Base-by-base conservation (phyloP, 2,329 filamentous ascomycete species). In the Stagonosporopsis cucurbitacearum region DNA sequence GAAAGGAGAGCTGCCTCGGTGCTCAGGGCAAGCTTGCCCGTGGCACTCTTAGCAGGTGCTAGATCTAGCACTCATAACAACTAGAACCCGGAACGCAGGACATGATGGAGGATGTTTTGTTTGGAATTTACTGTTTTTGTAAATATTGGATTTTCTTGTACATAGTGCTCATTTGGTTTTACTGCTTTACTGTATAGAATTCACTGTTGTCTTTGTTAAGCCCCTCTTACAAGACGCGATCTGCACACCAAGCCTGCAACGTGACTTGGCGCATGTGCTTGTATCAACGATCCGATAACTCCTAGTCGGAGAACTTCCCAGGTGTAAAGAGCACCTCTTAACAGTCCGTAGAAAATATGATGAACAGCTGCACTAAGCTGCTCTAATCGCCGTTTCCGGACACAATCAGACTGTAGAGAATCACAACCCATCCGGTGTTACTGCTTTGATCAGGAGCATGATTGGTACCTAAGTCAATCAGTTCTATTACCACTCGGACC, bases 1-100 rank as follows among this genome's bases (percentile, higher is more conserved):
- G 50, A 6, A 41, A 52, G 41, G 33, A 46, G 15, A 46, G 17
- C 2, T 52, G 50, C 41, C 41, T 39, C 23, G 50, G 50, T 32
- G 50, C 42, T 9, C 50, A 52, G 50, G 50, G 50, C 23, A 52
- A 52, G 33, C 19, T 46, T 13, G 41, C 23, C 22, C 36, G 35
- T 23, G 50, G 50, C n/a, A 26, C 41, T 40, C 32, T 52, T 11
- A 22, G 6, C 49, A 19, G 32, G 11, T 51, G 49, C 49, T 43
- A 30, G 25, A n/a, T 15, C 11, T 37, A 4, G 8, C 35, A 20
- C 1, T 37, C 8, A 19, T 17, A 20, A 15, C 11, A 37, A 3
- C 13, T 32, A 4, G 12, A n/a, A n/a, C 25, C 4, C 9, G 30
- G 13, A 32, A n/a, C 13, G 30, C 4, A 32, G 2, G 30, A 32